Evolutionary conservation across 2,329 filamentous ascomycete genomes (phyloP), one percentile per base, ranked within the genome.

Genomic region (Penicillium sp.): DNA sequence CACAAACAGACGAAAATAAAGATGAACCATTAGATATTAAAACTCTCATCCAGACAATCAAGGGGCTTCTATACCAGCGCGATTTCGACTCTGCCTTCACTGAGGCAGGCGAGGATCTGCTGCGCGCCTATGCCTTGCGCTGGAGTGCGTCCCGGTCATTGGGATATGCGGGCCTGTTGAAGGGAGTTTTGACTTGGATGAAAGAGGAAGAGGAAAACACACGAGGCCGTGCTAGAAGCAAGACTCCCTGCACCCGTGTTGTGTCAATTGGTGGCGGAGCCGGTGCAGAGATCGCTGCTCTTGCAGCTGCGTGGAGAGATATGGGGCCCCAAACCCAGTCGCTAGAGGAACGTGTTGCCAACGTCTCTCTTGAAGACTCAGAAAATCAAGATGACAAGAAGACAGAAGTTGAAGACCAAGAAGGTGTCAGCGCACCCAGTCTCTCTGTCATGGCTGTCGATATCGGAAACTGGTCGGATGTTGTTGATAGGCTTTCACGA

Each of bases 81-180:
- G 90, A 97, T 72, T 97, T 97, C 75, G 81, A 81, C 13, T 77
- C 80, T 16, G 93, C 93, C 0, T 99, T 97, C 76, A 67, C 74
- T 2, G 75, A 75, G 40, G 86, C 86, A 0, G 81, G 81, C 45
- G 81, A 85, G 54, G 85, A 88, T 44, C 84, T 88, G 65, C 81
- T 97, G 19, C 85, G 89, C 59, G 90, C 89, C 10, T 99, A 99
- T 78, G 91, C 91, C 9, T 84, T 91, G 53, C 80, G 94, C 66
- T 99, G 93, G 92, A 96, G 92, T 74, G 90, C 93, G 2, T 89
- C 89, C 51, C 82, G 94, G 52, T 89, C 92, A 0, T 77, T 97
- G 51, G 91, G 88, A 61, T 97, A 97, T 75, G 79, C 85, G n/a
- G 78, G 82, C n/a, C 70, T 87, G 16, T 79, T 87, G 25, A 71